These are phyloP conservation scores for Cubamyces sp. DNA, from an alignment of 768 basidiomycete species.

Conservation along the genomic window DNA sequence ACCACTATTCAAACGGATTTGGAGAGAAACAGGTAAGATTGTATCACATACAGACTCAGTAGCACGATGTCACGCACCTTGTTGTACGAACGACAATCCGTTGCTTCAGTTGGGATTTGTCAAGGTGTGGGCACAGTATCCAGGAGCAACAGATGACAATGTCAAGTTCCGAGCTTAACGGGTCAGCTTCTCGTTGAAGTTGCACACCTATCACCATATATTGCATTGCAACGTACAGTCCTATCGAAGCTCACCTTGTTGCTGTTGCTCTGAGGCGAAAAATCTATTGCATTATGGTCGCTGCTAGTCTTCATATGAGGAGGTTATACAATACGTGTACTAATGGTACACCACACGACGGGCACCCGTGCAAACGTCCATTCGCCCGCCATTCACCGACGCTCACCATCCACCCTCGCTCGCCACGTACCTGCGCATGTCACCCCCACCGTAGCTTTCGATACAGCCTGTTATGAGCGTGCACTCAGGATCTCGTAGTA, in stretches of 20 bases:
- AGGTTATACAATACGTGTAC: conserved; percentile 19
- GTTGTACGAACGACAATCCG: too few species aligned
- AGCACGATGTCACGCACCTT: too few species aligned
- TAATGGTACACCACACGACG: conserved; percentile 10
- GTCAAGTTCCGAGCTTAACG: too few species aligned
- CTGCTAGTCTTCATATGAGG: conserved; percentile 4
- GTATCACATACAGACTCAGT: too few species aligned
- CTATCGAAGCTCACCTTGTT: not conserved
- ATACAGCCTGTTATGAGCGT: not conserved
- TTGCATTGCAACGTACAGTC: not conserved
- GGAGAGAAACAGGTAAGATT: too few species aligned
- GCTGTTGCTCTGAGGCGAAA: not conserved
- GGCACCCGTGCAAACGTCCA: conserved; percentile 6
- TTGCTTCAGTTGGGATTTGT: too few species aligned
- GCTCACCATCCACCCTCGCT: not conserved
- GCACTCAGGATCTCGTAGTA: conserved; percentile 65
- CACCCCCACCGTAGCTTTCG: not conserved
- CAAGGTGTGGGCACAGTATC: too few species aligned
- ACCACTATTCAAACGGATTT: too few species aligned
- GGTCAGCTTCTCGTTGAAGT: too few species aligned
- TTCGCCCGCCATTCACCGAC: not conserved
- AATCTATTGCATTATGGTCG: conserved; percentile 13
- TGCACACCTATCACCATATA: too few species aligned
- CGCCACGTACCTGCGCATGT: not conserved
- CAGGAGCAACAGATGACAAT: too few species aligned